phyloP scores from a whole-genome alignment of 148 eudicot species.

The Simmondsia chinensis region DNA sequence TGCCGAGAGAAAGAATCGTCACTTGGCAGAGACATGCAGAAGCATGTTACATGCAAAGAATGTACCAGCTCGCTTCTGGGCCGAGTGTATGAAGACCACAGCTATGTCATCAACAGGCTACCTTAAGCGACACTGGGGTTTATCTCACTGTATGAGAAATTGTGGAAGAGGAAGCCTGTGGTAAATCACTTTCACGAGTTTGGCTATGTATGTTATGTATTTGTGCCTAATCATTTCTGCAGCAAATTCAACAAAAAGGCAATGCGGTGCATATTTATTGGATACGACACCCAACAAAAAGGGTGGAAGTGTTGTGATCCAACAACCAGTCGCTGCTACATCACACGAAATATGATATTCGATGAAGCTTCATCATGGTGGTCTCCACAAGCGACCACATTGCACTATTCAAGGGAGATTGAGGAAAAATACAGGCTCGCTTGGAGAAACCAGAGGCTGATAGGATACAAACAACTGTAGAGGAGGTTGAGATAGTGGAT shows the following conservation, averaged over 20 bases:
- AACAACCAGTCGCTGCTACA: background rate
- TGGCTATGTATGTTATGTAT: background rate
- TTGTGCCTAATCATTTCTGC: background rate
- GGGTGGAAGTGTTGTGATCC: constrained; percentile 6
- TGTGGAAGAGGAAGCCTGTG: constrained; percentile 1
- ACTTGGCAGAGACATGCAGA: background rate
- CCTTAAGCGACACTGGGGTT: constrained; percentile 3
- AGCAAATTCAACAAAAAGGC: background rate
- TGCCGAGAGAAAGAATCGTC: constrained; percentile 7
- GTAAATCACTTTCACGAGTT: too few relatives aligned
- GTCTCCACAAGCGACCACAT: background rate
- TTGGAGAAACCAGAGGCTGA: background rate
- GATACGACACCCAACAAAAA: background rate
- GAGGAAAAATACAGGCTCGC: background rate
- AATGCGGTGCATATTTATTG: background rate
- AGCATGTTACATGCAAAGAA: constrained; percentile 8
- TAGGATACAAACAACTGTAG: background rate
- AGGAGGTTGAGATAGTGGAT: too few relatives aligned
- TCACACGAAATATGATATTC: constrained; percentile 3
- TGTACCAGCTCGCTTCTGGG: constrained; percentile 9
- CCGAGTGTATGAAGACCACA: constrained; percentile 11
- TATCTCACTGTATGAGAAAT: constrained; percentile 8
- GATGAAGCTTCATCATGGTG: constrained; percentile 6
- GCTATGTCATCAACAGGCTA: constrained; percentile 7
- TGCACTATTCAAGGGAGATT: background rate